Conservation (phyloP, 768 basidiomycete genomes). For the Termitomyces heimii region DNA sequence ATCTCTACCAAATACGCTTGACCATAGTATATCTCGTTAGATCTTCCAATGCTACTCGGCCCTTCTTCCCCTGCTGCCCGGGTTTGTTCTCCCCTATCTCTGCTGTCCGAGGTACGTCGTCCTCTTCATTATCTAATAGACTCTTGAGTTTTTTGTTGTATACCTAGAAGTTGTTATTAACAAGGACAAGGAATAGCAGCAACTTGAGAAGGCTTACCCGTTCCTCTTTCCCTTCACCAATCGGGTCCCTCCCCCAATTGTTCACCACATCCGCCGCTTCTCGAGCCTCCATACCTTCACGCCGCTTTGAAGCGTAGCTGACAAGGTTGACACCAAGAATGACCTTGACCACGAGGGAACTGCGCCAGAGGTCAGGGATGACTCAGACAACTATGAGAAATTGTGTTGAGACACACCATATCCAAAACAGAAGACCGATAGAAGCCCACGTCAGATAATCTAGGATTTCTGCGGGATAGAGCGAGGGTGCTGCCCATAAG, state of each 20-base stretch:
- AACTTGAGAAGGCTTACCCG: conserved; percentile 39
- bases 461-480: conserved; percentile 43
- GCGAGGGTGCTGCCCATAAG: conserved; percentile 37
- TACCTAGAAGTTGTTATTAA: conserved; percentile 31
- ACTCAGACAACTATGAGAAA: neutral
- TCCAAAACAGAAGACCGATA: conserved; percentile 70
- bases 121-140: conserved; percentile 59
- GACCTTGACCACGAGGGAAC: conserved; percentile 83
- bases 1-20: conserved; percentile 69
- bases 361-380: conserved; percentile 19
- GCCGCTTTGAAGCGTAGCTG: conserved; percentile 72
- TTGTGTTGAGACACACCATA: conserved; percentile 55
- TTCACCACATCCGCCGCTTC: conserved; percentile 73
- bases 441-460: conserved; percentile 59
- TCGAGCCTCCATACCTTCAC: conserved; percentile 73
- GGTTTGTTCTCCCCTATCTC: conserved; percentile 67
- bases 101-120: conserved; percentile 59
- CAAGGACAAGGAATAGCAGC: neutral
- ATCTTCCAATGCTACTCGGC: conserved; percentile 74
- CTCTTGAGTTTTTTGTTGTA: conserved; percentile 81
- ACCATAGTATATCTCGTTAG: conserved; percentile 95
- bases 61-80: conserved; percentile 41
- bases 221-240: conserved; percentile 88
- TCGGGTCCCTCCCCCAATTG: conserved; percentile 84
- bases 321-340: conserved; percentile 88